Evolutionary conservation across 805 yeast genomes (phyloP).

Genomic region (Candida boleticola): DNA sequence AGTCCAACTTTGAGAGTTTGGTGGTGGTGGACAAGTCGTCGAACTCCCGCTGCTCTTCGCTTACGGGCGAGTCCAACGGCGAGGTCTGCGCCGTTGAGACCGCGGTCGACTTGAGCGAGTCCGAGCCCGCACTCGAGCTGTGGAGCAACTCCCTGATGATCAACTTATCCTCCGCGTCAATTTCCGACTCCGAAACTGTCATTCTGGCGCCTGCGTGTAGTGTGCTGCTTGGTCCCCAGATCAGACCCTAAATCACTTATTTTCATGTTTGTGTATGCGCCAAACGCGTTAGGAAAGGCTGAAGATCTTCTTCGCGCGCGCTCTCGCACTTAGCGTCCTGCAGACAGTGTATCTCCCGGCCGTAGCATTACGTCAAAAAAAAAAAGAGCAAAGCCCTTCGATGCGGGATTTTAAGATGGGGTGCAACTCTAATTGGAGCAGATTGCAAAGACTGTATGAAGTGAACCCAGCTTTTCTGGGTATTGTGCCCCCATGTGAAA

Average conservation of each 20-base stretch:
- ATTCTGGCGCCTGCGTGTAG: constrained; percentile 2
- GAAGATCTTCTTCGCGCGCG: too few species aligned
- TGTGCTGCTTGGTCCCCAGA: too few species aligned
- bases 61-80: neutral
- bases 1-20: constrained; percentile 43
- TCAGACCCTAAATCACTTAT: too few species aligned
- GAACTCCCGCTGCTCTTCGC: constrained; percentile 2
- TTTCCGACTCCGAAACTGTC: constrained; percentile 3
- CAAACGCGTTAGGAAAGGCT: too few species aligned
- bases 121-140: neutral
- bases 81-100: neutral
- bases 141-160: neutral
- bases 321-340: too few species aligned
- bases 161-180: constrained; percentile 1
- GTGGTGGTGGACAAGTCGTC: constrained; percentile 3
- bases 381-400: neutral
- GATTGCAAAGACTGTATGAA: too few species aligned
- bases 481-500: too few species aligned
- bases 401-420: neutral
- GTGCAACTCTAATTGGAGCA: neutral
- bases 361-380: too few species aligned
- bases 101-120: neutral
- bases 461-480: too few species aligned
- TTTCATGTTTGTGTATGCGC: neutral
- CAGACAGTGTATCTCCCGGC: too few species aligned